Evolutionary conservation across 345 rosid genomes (phyloP).

Genomic region (Carallia brachiata): DNA sequence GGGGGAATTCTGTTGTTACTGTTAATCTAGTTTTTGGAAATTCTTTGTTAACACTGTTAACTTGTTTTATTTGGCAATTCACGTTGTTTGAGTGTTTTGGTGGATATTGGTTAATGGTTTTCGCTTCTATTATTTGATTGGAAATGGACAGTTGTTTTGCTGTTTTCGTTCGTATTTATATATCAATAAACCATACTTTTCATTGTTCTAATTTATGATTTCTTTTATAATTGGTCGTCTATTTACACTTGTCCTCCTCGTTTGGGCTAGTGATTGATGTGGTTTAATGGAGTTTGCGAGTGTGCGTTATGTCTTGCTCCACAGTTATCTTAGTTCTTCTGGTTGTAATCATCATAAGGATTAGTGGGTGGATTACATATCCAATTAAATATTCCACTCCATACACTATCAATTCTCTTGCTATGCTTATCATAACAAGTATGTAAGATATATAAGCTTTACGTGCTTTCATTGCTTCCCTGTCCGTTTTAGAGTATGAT

Average conservation of each 20-base stretch:
- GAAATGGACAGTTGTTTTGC: neutral
- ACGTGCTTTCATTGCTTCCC: neutral
- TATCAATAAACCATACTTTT: neutral
- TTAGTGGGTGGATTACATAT: too few species aligned
- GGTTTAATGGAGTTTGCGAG: neutral
- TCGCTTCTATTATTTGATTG: neutral
- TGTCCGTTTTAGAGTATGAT: neutral
- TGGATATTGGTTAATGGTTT: neutral
- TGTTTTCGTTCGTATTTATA: neutral
- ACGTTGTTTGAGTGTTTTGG: neutral
- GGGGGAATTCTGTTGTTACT: too few species aligned
- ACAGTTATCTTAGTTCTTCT: too few species aligned
- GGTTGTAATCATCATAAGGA: too few species aligned
- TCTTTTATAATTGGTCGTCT: neutral
- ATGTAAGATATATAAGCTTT: neutral
- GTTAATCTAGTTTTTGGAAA: too few species aligned
- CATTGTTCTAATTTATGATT: neutral
- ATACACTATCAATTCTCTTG: too few species aligned
- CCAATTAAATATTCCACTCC: too few species aligned
- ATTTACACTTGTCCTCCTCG: neutral
- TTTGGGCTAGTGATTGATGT: neutral
- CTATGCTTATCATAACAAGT: neutral
- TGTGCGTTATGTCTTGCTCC: too few species aligned
- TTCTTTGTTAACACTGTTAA: too few species aligned
- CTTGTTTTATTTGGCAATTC: too few species aligned